These are phyloP conservation scores for Passiflora organensis DNA, from an alignment of 345 rosid genomes.

Conservation along the genomic window DNA sequence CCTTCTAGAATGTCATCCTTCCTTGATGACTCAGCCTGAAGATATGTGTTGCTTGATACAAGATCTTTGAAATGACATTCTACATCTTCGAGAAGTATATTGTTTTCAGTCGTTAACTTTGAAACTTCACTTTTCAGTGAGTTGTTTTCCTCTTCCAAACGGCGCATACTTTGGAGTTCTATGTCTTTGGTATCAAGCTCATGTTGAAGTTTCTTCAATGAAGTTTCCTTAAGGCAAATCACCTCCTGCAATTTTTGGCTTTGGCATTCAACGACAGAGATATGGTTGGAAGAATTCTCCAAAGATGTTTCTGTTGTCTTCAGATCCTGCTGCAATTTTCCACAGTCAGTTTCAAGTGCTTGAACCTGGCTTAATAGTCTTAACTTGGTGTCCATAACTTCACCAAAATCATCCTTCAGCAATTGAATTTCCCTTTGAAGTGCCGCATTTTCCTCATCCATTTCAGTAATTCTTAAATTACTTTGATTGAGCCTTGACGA, in stretches of 20 bases:
- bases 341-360: conserved; percentile 32
- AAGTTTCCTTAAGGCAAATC: conserved; percentile 24
- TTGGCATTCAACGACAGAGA: conserved; percentile 21
- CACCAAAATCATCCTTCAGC: conserved; percentile 29
- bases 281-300: conserved; percentile 21
- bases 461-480: conserved; percentile 25
- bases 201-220: conserved; percentile 17
- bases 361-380: conserved; percentile 32
- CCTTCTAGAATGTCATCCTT: conserved; percentile 81
- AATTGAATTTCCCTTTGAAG: conserved; percentile 24
- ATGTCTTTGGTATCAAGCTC: conserved; percentile 26
- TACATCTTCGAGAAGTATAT: conserved; percentile 39
- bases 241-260: conserved; percentile 28
- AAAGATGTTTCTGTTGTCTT: conserved; percentile 30
- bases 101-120: conserved; percentile 34
- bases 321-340: conserved; percentile 25
- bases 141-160: conserved; percentile 32
- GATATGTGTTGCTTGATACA: conserved; percentile 46
- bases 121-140: conserved; percentile 28
- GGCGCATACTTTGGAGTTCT: conserved; percentile 23
- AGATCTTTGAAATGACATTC: conserved; percentile 43
- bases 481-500: conserved; percentile 31
- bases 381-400: conserved; percentile 19
- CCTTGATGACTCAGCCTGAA: conserved; percentile 63
- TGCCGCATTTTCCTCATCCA: conserved; percentile 31